These are phyloP conservation scores for Parmales sp. DNA, from an alignment of 108 stramenopile species.

Conservation along the genomic window DNA sequence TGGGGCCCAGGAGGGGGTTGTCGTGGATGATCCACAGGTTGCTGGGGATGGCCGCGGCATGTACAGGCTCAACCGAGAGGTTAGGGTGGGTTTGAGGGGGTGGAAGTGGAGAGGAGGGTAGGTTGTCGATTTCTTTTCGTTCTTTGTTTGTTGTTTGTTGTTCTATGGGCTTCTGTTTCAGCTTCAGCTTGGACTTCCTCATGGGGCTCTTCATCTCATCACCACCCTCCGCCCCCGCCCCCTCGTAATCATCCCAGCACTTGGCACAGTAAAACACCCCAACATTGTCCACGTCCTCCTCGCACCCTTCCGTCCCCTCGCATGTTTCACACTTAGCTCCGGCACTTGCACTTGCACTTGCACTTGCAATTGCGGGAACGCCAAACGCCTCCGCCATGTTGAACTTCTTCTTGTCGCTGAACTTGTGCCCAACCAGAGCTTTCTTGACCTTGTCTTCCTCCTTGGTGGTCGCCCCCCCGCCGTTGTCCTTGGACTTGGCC, in stretches of 20 bases:
- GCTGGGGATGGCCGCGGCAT: slow-evolving; percentile 15
- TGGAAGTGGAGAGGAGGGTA: too few relatives aligned
- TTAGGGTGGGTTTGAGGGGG: too few relatives aligned
- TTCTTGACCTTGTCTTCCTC: not conserved
- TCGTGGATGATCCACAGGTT: slow-evolving; percentile 49
- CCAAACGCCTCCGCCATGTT: not conserved
- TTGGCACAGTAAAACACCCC: slow-evolving; percentile 38
- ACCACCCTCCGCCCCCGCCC: not conserved
- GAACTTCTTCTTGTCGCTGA: slow-evolving; percentile 4
- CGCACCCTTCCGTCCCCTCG: slow-evolving; percentile 27
- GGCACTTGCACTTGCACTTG: too few relatives aligned
- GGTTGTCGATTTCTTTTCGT: too few relatives aligned
- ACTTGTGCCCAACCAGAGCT: slow-evolving; percentile 3
- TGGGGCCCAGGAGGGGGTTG: slow-evolving; percentile 33
- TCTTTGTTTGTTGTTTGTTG: too few relatives aligned
- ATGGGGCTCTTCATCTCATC: not conserved
- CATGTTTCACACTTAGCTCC: slow-evolving; percentile 34
- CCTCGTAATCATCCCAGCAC: slow-evolving; percentile 43
- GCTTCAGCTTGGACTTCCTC: not conserved
- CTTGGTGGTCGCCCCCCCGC: slow-evolving; percentile 6
- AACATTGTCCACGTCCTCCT: slow-evolving; percentile 44
- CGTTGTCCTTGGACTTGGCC: not conserved
- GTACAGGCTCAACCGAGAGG: not conserved
- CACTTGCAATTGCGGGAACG: too few relatives aligned
- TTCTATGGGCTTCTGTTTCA: not conserved